Conservation (phyloP, 768 basidiomycete genomes). For the Rhizopogon roseolus region DNA sequence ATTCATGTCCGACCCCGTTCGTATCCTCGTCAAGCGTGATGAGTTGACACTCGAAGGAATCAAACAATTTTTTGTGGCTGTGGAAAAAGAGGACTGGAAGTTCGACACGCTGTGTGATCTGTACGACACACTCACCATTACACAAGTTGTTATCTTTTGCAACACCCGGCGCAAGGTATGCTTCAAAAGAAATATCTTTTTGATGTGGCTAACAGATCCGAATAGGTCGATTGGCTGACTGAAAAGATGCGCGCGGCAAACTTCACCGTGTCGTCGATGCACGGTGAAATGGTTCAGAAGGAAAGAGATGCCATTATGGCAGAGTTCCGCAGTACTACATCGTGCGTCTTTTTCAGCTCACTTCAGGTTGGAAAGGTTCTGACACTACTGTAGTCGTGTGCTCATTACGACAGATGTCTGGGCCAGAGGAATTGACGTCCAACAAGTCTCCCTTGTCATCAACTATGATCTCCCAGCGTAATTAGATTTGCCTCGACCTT, state of each 20-base stretch:
- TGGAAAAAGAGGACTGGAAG: slow-evolving; percentile 99
- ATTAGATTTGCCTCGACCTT: slow-evolving; percentile 24
- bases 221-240: slow-evolving; percentile 93
- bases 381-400: slow-evolving; percentile 57
- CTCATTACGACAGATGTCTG: slow-evolving; percentile 95
- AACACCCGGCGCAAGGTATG: slow-evolving; percentile 93
- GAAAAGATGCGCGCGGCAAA: slow-evolving; percentile 99
- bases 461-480: slow-evolving; percentile 96
- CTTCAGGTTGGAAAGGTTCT: slow-evolving; percentile 3
- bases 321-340: slow-evolving; percentile 90
- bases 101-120: slow-evolving; percentile 96
- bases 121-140: slow-evolving; percentile 98
- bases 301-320: slow-evolving; percentile 96
- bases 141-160: slow-evolving; percentile 99
- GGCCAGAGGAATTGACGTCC: slow-evolving; percentile 98
- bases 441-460: slow-evolving; percentile 95
- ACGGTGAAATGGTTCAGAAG: slow-evolving; percentile 94
- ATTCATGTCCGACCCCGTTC: slow-evolving; percentile 98
- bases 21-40: slow-evolving; percentile 98
- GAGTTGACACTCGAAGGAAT: slow-evolving; percentile 96
- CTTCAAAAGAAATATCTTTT: background rate
- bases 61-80: slow-evolving; percentile 96
- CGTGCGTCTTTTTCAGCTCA: slow-evolving; percentile 44
- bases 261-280: slow-evolving; percentile 96
- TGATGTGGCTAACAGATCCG: slow-evolving; percentile 7